Evolutionary conservation across 2,329 filamentous ascomycete species (phyloP), one percentile per base, ranked within the genome.

Genomic region (Aspergillus unguis): DNA sequence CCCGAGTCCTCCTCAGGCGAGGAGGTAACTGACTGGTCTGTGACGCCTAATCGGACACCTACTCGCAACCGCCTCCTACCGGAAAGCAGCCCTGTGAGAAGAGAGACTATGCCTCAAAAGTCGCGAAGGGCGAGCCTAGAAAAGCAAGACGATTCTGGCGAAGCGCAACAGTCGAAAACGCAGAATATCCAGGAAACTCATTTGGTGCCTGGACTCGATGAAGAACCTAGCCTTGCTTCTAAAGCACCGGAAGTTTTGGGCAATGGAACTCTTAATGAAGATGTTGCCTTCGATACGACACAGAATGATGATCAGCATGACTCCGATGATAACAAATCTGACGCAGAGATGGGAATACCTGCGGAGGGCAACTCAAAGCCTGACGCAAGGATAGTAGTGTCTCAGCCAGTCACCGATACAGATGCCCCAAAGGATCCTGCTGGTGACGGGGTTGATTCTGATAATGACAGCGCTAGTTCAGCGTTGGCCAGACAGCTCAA

Each of bases 11-110:
- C 17, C 17, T 1, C 17, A 17, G 17, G 1, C 1, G 17, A 17
- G 17, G 17, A 17, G 17, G 58, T 59, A 6, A 44, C 35, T 25
- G 58, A 60, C 9, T 67, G 66, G 64, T 46, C 49, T 29, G 10
- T 23, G 27, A 64, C 59, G 25, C 41, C 57, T 10, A 38, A 56
- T 10, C 38, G 31, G 46, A 51, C 10, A 11, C 50, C 32, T 32
- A 38, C 27, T 44, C 42, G 49, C 41, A 54, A 37, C 50, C 48
- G 44, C 48, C 53, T 70, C 11, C 69, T 65, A n/a, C 51, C 48
- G 26, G 64, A 70, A 41, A 70, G 65, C 53, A 68, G 65, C 48
- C 66, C 63, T 31, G 29, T 62, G 5, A 49, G 45, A 28, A 52
- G 40, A 26, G 41, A 23, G 23, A 23, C 50, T 2, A n/a, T 38